Conservation (phyloP, 768 basidiomycete species). For the Mycena vulgaris region DNA sequence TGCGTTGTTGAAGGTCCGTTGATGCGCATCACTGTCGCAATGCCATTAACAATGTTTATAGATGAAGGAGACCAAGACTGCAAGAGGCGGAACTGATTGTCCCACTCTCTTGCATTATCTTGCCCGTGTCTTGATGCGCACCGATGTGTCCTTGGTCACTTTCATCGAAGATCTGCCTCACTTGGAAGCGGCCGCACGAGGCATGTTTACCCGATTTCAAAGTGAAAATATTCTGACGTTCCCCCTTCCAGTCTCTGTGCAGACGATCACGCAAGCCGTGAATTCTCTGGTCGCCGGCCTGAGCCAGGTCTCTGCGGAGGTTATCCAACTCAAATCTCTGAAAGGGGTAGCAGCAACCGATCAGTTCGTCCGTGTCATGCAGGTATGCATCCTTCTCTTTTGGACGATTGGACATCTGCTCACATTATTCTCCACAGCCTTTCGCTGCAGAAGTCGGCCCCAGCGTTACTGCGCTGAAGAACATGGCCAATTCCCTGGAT, state of each 20-base stretch:
- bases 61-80: constrained; percentile 89
- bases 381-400: constrained; percentile 57
- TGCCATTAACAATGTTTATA: constrained; percentile 47
- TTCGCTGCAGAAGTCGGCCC: constrained; percentile 67
- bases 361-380: constrained; percentile 78
- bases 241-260: constrained; percentile 75
- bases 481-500: constrained; percentile 71
- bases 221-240: background rate
- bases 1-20: constrained; percentile 80
- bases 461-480: constrained; percentile 76
- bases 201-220: constrained; percentile 57
- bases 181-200: constrained; percentile 86
- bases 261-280: constrained; percentile 73
- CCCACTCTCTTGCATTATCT: constrained; percentile 94
- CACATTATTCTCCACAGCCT: constrained; percentile 48
- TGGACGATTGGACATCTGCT: background rate
- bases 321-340: constrained; percentile 57
- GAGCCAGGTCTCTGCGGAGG: constrained; percentile 69
- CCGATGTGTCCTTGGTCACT: constrained; percentile 73
- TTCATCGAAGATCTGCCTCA: constrained; percentile 89
- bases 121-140: constrained; percentile 79
- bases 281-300: constrained; percentile 71
- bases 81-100: constrained; percentile 75
- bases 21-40: background rate
- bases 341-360: constrained; percentile 61